Evolutionary conservation across 2,329 filamentous ascomycete genomes (phyloP).

Genomic region (Kalaharituber pfeilii): DNA sequence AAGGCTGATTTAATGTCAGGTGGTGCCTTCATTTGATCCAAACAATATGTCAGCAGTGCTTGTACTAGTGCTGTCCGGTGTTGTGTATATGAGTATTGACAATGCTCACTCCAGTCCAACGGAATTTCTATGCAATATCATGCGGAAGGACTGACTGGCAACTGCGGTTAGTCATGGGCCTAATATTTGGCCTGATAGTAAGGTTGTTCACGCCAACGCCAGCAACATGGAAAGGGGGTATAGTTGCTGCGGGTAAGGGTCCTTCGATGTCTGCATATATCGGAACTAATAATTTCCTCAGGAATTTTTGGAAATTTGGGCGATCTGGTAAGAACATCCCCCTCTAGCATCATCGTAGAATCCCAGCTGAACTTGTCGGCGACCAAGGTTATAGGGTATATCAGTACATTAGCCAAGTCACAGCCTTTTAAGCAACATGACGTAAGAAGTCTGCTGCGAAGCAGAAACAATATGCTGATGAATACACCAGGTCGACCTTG

Average conservation of each 20-base stretch:
- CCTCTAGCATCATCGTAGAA: neutral
- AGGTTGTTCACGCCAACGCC: constrained; percentile 16
- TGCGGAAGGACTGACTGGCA: no score
- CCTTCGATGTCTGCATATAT: neutral
- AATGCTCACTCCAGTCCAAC: neutral
- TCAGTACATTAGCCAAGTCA: constrained; percentile 15
- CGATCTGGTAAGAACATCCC: constrained; percentile 13
- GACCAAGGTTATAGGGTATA: constrained; percentile 15
- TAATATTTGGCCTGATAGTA: constrained; percentile 14
- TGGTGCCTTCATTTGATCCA: constrained; percentile 14
- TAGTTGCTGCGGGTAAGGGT: constrained; percentile 16
- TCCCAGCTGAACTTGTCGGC: neutral
- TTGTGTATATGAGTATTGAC: constrained; percentile 14
- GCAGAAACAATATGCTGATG: neutral
- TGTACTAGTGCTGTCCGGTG: constrained; percentile 11
- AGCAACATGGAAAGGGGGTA: constrained; percentile 15
- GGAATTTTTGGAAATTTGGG: constrained; percentile 15
- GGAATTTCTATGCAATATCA: neutral
- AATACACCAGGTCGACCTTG: constrained; percentile 11
- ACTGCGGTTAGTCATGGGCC: constrained; percentile 9
- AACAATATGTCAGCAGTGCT: constrained; percentile 15
- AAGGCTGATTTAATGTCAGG: neutral
- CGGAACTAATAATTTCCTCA: constrained; percentile 4
- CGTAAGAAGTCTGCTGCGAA: constrained; percentile 9
- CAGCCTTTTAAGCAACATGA: constrained; percentile 12